Evolutionary conservation across 176 grass and related monocot genomes (phyloP), one percentile per base, ranked within the genome.

Genomic region (Rhynchospora tenuis): DNA sequence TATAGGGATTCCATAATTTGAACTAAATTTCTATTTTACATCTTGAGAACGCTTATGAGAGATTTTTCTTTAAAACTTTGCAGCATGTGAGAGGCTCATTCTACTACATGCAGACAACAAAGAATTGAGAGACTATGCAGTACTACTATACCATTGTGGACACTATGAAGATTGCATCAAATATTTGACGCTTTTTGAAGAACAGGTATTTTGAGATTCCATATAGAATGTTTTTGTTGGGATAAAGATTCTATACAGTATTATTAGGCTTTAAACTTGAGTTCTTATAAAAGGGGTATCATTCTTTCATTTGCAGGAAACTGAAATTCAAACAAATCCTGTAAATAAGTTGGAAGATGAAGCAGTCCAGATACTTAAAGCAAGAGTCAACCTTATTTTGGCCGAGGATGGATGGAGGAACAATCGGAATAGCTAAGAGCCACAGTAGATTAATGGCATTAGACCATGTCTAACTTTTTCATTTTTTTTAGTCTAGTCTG

Each of bases 61-160:
- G 26, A 10, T 5, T 15, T 22, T 72, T 45, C 52, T 54, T 46
- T 52, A 29, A 83, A 9, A 45, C 87, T 71, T 23, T 76, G 31
- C 82, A 94, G 95, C 92, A 59, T 93, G 92, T 38, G 95, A 98
- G 81, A 78, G 92, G 31, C 86, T 98, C 26, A 64, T 98, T 85
- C 63, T 95, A 69, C 90, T 95, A 31, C 31, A 91, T 73, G 73
- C 71, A 0, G 66, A 89, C 83, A 73, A 73, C 0, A 15, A 48
- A 22, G 92, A 95, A 79, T 85, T 98, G 64, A 94, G 92, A 80
- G 95, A 95, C 57, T 98, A 98, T 57, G 92, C 92, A 1, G 86
- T 84, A 20, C 90, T 98, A 88, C 79, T 98, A 9, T 98, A 98
- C 74, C 95, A 98, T 78, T 93, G 90, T 57, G 95, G 90, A 5